Conservation (phyloP, 805 yeast species). For the Myxozyma sirexii region DNA sequence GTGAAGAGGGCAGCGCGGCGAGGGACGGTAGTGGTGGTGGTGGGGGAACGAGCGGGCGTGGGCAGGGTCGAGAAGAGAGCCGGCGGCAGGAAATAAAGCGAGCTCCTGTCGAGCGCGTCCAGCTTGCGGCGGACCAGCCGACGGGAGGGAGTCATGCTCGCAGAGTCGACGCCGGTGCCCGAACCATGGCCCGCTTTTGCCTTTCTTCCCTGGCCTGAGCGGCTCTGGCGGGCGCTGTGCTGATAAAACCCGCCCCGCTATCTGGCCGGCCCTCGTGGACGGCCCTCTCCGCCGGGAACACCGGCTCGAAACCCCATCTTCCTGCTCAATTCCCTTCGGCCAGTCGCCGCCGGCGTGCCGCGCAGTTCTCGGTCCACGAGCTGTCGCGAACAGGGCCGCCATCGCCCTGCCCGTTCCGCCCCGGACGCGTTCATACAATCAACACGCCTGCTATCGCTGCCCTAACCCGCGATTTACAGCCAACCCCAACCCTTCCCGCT, state of each 20-base stretch:
- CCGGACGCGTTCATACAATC: too few species aligned
- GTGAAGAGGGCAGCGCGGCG: neutral
- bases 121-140: neutral
- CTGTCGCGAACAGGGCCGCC: too few species aligned
- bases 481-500: conserved; percentile 10
- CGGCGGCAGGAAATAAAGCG: conserved; percentile 5
- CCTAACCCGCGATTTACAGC: neutral
- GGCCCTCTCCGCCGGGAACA: neutral
- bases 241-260: neutral
- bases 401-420: neutral
- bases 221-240: neutral
- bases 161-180: neutral
- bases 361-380: too few species aligned
- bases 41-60: neutral
- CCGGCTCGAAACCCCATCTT: neutral
- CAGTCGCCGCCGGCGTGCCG: too few species aligned
- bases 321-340: too few species aligned
- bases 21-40: neutral
- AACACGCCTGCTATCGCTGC: too few species aligned
- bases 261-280: neutral
- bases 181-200: too few species aligned
- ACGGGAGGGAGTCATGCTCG: neutral
- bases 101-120: conserved; percentile 4
- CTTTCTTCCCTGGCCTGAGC: conserved; percentile 11
- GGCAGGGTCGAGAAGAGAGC: neutral